Evolutionary conservation across 257 asterid species (phyloP).

Genomic region (Plantago elongata): DNA sequence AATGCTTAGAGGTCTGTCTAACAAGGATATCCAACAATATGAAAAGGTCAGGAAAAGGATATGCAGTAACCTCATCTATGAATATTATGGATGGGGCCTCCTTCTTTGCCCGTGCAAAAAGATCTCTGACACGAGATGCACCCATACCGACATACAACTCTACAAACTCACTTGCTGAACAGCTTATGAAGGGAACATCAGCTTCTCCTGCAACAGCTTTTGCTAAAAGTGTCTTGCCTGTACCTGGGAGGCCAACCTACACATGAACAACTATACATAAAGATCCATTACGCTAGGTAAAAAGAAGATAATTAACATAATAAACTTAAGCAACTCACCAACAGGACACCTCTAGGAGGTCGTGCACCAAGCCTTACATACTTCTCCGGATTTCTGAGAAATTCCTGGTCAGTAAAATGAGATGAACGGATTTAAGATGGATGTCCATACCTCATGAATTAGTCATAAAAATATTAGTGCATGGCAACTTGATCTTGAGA

Average conservation of each 20-base stretch:
- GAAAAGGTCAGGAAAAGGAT: slow-evolving; percentile 9
- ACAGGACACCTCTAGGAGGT: slow-evolving; percentile 98
- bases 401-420: slow-evolving; percentile 57
- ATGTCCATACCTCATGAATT: slow-evolving; percentile 4
- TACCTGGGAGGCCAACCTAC: slow-evolving; percentile 98
- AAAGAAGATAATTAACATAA: slow-evolving; percentile 5
- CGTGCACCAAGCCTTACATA: slow-evolving; percentile 93
- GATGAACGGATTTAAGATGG: slow-evolving; percentile 16
- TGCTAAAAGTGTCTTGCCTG: slow-evolving; percentile 97
- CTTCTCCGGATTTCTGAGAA: slow-evolving; percentile 90
- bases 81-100: slow-evolving; percentile 98
- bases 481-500: slow-evolving; percentile 5
- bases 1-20: slow-evolving; percentile 3
- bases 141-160: slow-evolving; percentile 99
- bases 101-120: slow-evolving; percentile 95
- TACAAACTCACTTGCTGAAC: too few relatives aligned
- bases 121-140: slow-evolving; percentile 98
- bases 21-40: slow-evolving; percentile 11
- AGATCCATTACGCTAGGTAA: slow-evolving; percentile 1
- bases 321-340: slow-evolving; percentile 56
- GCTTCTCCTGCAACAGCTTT: too few relatives aligned
- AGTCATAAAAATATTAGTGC: background rate
- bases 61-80: slow-evolving; percentile 79
- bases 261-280: slow-evolving; percentile 21
- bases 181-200: too few relatives aligned